A percentile compares a stretch with the other conserved stretches of the same genome.
phyloP scores from a whole-genome alignment of 208 protist genomes.

The Leishmania lainsoni region DNA sequence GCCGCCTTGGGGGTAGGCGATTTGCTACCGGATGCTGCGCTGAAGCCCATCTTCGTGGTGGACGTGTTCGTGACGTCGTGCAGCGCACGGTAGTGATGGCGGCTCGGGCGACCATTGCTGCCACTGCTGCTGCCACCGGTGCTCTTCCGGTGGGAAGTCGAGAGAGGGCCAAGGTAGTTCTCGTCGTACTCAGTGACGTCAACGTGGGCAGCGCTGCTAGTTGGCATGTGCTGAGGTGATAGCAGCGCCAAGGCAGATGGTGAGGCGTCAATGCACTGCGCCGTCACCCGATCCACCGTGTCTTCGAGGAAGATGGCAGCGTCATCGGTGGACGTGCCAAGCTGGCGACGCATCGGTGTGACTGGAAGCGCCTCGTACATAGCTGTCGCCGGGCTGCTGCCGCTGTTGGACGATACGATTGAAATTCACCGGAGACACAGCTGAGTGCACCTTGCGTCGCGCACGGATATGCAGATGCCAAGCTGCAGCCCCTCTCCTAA shows the following conservation, averaged over 20 bases:
- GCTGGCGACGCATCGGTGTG: slow-evolving; percentile 46
- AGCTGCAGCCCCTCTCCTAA: neutral
- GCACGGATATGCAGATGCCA: neutral
- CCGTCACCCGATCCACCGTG: slow-evolving; percentile 71
- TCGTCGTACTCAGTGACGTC: slow-evolving; percentile 80
- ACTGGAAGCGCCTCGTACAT: slow-evolving; percentile 16
- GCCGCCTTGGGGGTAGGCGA: slow-evolving; percentile 59
- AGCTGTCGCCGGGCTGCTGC: neutral
- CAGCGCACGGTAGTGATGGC: slow-evolving; percentile 19
- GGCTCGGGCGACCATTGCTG: slow-evolving; percentile 14
- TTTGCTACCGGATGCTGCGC: slow-evolving; percentile 22
- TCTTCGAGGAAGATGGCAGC: slow-evolving; percentile 85
- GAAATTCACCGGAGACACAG: neutral
- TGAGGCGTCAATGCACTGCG: slow-evolving; percentile 70
- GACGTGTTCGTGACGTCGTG: slow-evolving; percentile 51
- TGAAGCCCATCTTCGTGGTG: slow-evolving; percentile 30
- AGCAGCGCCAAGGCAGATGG: slow-evolving; percentile 77
- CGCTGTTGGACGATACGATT: slow-evolving; percentile 1
- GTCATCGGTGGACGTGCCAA: slow-evolving; percentile 77
- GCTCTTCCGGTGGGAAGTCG: slow-evolving; percentile 7
- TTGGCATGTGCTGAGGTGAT: slow-evolving; percentile 66
- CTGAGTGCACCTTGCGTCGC: neutral
- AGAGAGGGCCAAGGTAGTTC: slow-evolving; percentile 41
- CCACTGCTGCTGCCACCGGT: slow-evolving; percentile 7
- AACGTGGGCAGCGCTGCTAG: slow-evolving; percentile 30